Conservation (phyloP, 2,329 filamentous ascomycete species). For the Fusarium chuoi region DNA sequence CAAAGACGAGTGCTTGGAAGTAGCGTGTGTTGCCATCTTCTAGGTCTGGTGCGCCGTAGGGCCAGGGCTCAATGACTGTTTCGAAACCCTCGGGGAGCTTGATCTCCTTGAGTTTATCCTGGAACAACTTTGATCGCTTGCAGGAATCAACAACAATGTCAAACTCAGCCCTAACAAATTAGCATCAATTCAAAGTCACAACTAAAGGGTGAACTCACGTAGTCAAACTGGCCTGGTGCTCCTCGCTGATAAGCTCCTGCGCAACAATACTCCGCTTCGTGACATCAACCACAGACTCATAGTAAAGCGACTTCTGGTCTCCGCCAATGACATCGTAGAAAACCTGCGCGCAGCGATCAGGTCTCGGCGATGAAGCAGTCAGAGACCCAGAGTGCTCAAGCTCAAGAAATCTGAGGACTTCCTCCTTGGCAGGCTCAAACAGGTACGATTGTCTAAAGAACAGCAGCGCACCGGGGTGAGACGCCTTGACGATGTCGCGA, state of each 20-base stretch:
- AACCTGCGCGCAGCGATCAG: conserved; percentile 55
- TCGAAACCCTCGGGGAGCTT: conserved; percentile 46
- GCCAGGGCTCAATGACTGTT: conserved; percentile 49
- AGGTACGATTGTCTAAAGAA: conserved; percentile 63
- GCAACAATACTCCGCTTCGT: conserved; percentile 35
- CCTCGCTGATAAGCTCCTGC: conserved; percentile 43
- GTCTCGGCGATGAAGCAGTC: conserved; percentile 42
- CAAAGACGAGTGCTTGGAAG: conserved; percentile 51
- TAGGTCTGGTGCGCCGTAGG: conserved; percentile 46
- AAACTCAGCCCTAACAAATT: conserved; percentile 41
- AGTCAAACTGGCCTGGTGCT: conserved; percentile 46
- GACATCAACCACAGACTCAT: conserved; percentile 52
- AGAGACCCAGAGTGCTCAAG: conserved; percentile 51
- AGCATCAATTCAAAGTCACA: fast-evolving
- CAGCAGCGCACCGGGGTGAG: conserved; percentile 44
- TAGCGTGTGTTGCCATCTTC: conserved; percentile 45
- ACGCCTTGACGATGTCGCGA: conserved; percentile 46
- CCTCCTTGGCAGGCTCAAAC: conserved; percentile 60
- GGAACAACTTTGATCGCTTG: conserved; percentile 44
- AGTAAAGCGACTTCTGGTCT: conserved; percentile 40
- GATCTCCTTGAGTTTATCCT: conserved; percentile 46
- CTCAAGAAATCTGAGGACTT: conserved; percentile 59
- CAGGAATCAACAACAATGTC: conserved; percentile 48
- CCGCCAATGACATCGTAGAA: conserved; percentile 52
- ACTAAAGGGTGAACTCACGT: conserved; percentile 28